Base-by-base conservation (phyloP, 345 rosid species). In the Dipteronia sinensis region DNA sequence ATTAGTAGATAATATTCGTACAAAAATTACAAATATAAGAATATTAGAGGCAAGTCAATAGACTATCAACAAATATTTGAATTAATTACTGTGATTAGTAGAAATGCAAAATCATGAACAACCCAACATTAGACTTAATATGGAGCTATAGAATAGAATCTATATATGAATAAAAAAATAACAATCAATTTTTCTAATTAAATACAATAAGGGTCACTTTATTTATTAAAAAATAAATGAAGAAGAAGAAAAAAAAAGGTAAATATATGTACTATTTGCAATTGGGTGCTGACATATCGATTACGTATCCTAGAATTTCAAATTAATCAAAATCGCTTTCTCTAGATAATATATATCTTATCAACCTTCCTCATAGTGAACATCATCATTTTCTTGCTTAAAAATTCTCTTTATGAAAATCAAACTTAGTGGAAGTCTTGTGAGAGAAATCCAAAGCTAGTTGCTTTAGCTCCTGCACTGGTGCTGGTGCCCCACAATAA, bases 401-500 rank as follows among this genome's bases (percentile, higher is more conserved):
- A 56, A 95, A 95, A 79, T 95, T 93, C 86, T 93, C 97, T 80
- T 95, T 93, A 73, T 90, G 98, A 61, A 95, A 95, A 67, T 93
- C 98, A 77, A 95, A 95, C 88, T 93, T 93, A 31, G 98, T 91
- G 80, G 93, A 82, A 27, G 97, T 91, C 88, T 79, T 93, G 78
- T 79, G 93, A 20, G 98, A 90, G 78, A 95, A 95, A 78, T 89
- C 97, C 62, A 71, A 86, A 31, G 98, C 97, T 56, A 93, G 74
- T 71, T 93, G 88, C 25, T 67, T 87, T 10, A 93, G 80, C 65
- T 95, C 97, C 78, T 91, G 87, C 0, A 87, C 85, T 11, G 81
- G 84, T 78, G 80, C 95, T 0, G 98, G 94, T 70, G 92, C 90
- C 78, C 97, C 98, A 78, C 98, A 95, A 67, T 95, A 93, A 86